Evolutionary conservation across 2,329 filamentous ascomycete genomes (phyloP), one percentile per base, ranked within the genome.

Genomic region (Fusarium virguliforme): DNA sequence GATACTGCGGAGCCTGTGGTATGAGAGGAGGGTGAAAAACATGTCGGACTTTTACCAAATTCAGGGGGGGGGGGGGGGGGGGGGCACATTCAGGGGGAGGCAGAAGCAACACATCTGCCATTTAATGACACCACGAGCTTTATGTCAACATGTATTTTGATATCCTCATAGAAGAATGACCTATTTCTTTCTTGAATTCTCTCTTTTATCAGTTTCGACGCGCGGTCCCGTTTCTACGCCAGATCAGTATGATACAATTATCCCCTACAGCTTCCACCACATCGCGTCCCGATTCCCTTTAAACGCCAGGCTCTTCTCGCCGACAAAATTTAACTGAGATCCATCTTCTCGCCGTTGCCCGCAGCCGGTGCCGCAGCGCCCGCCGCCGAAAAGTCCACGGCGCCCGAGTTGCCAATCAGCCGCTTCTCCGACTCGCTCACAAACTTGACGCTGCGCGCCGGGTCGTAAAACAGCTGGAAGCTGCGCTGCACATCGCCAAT

Each of bases 381-480:
- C 12, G 46, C 78, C 22, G 84, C 83, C 15, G 86, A 80, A 76
- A 98, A 90, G 67, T 91, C 92, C 30, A 97, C 95, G 26, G 84
- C 85, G 28, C 96, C 96, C 68, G 92, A 90, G 69, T 97, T 91
- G 69, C 94, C 94, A 80, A 99, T 98, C 71, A 99, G 90, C 41
- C 95, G 89, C 85, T 95, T 95, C 85, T 98, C 96, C 66, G 92
- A 97, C 71, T 97, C 93, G 64, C 88, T 84, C 48, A 99, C 94
- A 76, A 98, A 98, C 82, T 94, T 93, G 75, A 97, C 92, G 81
- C 95, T 98, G 75, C 96, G 88, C 54, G 85, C 85, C 1, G 95
- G 92, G 80, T 99, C 96, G 83, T 95, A 97, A 84, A 99, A 99
- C 54, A 99, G 88, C 78, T 91, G 88, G 86, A 95, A 99, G 83